Evolutionary conservation across 768 basidiomycete genomes (phyloP), one percentile per base, ranked within the genome.

Genomic region (Psilocybe sp.): DNA sequence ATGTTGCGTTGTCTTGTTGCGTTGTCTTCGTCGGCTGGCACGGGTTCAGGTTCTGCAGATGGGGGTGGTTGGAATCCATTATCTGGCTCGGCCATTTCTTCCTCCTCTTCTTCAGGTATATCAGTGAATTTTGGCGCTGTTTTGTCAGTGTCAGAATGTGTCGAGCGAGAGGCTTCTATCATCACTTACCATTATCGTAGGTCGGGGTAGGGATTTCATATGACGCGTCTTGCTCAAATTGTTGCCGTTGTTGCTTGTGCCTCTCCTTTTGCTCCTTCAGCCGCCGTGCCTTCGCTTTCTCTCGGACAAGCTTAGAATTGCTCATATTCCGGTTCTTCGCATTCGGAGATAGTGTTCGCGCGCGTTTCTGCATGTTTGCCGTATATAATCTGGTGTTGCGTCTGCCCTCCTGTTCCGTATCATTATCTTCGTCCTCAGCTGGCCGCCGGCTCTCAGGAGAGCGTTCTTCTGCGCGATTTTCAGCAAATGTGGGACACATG

Each of bases 341-440:
- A 31, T 62, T 59, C 13, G 79, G 79, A 18, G 84, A 77, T 1
- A 67, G 58, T 1, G 74, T 82, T 46, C 85, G 74, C 20, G 71
- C 70, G 12, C 82, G 77, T 60, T 86, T 85, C 16, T 60, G 59
- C 46, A 61, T 55, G 47, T 62, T 64, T n/a, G 68, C 52, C 19
- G 63, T 45, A 50, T 69, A 73, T 40, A 57, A 64, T 32, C 57
- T 63, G 1, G 64, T 63, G 40, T 67, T 67, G 50, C 65, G 66
- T 34, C 65, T 57, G 11, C 73, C 71, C 31, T 71, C 69, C 23
- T 56, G 50, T 15, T 62, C 48, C 20, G 59, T 62, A 15, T 53
- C 56, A 47, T 64, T 57, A 35, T 70, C 69, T 18, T 63, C 64
- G 36, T 69, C 63, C n/a, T 69, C 64, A 8, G 60, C 59, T 28